Conservation (phyloP, 2,329 filamentous ascomycete species). For the Arthrobotrys musiformis region DNA sequence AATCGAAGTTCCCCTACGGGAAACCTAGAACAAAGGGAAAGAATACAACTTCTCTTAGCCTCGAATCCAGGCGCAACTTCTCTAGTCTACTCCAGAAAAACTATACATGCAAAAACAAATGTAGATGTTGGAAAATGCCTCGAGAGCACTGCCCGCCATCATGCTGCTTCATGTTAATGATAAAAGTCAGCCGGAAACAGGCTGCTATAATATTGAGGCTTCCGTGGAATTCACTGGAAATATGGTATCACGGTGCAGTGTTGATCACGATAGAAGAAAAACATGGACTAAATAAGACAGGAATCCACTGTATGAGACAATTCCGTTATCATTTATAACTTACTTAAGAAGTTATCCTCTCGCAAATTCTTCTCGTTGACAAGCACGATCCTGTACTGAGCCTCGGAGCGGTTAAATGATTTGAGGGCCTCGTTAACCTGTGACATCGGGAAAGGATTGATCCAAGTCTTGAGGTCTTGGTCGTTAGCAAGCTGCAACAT, state of each 20-base stretch:
- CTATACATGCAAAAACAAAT: neutral
- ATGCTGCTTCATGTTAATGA: neutral
- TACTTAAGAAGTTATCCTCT: neutral
- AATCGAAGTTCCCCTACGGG: neutral
- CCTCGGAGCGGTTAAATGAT: slow-evolving; percentile 56
- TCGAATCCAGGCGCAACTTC: too few relatives aligned
- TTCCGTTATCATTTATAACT: too few relatives aligned
- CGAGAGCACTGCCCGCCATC: neutral
- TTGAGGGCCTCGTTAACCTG: slow-evolving; percentile 62
- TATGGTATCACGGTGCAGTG: too few relatives aligned
- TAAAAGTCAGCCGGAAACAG: neutral
- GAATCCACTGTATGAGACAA: too few relatives aligned
- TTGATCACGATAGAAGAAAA: neutral
- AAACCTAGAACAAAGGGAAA: neutral
- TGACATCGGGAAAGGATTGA: slow-evolving; percentile 72
- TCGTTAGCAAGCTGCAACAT: slow-evolving; percentile 72
- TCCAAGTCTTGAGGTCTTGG: slow-evolving; percentile 70
- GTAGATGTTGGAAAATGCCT: neutral
- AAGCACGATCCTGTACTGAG: slow-evolving; percentile 67
- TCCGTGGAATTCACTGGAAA: neutral
- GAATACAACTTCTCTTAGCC: too few relatives aligned
- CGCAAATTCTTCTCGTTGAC: slow-evolving; percentile 62
- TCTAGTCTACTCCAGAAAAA: neutral
- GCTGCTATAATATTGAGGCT: neutral
- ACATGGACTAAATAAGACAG: neutral